Base-by-base conservation (phyloP, 2,329 filamentous ascomycete genomes). In the Leptographium wingfieldii region DNA sequence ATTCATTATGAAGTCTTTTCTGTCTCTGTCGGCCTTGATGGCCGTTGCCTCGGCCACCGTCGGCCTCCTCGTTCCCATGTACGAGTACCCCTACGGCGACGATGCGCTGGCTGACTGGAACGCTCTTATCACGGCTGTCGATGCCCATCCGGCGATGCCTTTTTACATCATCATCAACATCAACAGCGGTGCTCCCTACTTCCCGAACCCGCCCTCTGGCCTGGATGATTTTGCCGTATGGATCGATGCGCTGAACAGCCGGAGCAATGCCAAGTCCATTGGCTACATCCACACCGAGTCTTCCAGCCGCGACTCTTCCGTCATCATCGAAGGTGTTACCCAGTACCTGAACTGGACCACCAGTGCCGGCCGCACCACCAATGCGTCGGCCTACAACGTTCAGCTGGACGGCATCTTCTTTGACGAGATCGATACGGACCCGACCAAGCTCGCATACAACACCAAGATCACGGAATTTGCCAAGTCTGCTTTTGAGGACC, bases 21-120 rank as follows among this genome's bases (percentile, higher is more conserved):
- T 56, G 10, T n/a, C 43, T 4, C 58, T 59, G 5, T 48, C 52
- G 12, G n/a, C 52, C 53, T 56, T 59, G 25, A 25, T 29, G 10
- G 66, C 66, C 3, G 67, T 63, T 3, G 73, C 72, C 9, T 69
- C 68, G 5, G 63, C 63, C 43, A 56, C 48, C 19, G 58, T 58
- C 38, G 61, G 63, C 55, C 61, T 66, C 49, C 58, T 66, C n/a
- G 56, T 66, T 16, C 64, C 64, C 5, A 54, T 66, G n/a, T 66
- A 66, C 62, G 58, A 63, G 33, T 66, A 66, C 51, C 64, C 64
- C 5, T 62, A 58, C 35, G 58, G 38, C 29, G 61, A 60, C 49
- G 57, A 48, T 6, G 60, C 60, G 48, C 55, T 60, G 3, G 55
- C 58, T 11, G 60, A 65, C 56, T 66, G 64, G 64, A 59, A 60